These are phyloP conservation scores for Paecilomyces variotii DNA, from an alignment of 2,329 filamentous ascomycete genomes.

Conservation along the genomic window DNA sequence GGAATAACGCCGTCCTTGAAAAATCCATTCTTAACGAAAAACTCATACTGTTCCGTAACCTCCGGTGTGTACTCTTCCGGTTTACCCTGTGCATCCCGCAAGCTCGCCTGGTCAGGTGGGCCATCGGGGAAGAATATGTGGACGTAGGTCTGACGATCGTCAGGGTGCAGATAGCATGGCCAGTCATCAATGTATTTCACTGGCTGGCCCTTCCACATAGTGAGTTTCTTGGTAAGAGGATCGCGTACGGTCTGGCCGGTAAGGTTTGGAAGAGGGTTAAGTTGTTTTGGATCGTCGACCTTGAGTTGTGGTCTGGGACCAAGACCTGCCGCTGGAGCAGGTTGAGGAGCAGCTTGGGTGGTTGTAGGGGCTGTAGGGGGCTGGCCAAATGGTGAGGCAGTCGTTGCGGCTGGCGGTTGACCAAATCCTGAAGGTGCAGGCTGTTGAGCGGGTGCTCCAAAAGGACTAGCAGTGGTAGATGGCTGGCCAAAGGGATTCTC, in stretches of 20 bases:
- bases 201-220: constrained; percentile 55
- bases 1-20: constrained; percentile 70
- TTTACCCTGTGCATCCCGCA: constrained; percentile 45
- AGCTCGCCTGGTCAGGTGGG: constrained; percentile 45
- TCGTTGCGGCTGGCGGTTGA: not conserved
- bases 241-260: constrained; percentile 29
- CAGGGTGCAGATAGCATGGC: constrained; percentile 44
- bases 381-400: constrained; percentile 21
- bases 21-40: constrained; percentile 55
- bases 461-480: constrained; percentile 12
- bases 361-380: constrained; percentile 9
- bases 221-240: constrained; percentile 34
- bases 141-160: constrained; percentile 49
- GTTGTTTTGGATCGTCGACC: constrained; percentile 15
- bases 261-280: constrained; percentile 29
- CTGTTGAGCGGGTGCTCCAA: not conserved
- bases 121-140: constrained; percentile 69
- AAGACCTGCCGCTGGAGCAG: constrained; percentile 9
- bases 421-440: not conserved
- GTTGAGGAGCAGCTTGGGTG: constrained; percentile 4
- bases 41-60: constrained; percentile 54
- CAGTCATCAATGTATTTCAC: constrained; percentile 51
- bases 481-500: constrained; percentile 24
- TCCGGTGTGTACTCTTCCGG: constrained; percentile 43
- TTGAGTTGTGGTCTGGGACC: constrained; percentile 22